These are phyloP conservation scores for Cercospora canescens DNA, from an alignment of 2,329 filamentous ascomycete species.

Conservation along the genomic window DNA sequence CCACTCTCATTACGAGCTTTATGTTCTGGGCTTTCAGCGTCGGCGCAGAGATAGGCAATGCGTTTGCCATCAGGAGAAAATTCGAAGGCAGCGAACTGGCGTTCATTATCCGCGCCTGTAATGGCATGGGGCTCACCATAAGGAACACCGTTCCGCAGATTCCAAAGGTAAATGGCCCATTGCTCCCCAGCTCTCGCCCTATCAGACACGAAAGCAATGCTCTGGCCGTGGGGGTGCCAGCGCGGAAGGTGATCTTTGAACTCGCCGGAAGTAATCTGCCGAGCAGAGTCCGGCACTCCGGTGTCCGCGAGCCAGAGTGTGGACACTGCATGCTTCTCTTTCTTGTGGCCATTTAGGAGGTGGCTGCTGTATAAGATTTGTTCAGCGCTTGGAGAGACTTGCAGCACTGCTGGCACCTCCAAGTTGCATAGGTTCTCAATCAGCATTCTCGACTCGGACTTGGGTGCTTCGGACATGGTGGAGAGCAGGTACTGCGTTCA, in stretches of 20 bases:
- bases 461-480: neutral
- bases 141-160: conserved; percentile 13
- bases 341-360: conserved; percentile 21
- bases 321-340: conserved; percentile 22
- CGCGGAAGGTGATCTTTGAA: conserved; percentile 29
- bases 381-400: conserved; percentile 27
- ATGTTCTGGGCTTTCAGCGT: conserved; percentile 36
- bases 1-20: conserved; percentile 36
- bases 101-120: conserved; percentile 31
- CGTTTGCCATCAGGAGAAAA: conserved; percentile 38
- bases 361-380: conserved; percentile 30
- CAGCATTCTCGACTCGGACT: neutral
- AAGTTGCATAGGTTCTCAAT: conserved; percentile 26
- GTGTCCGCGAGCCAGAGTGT: conserved; percentile 34
- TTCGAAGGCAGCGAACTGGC: conserved; percentile 29
- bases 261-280: conserved; percentile 30
- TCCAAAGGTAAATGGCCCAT: conserved; percentile 35
- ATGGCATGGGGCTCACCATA: conserved; percentile 31
- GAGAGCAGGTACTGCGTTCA: neutral
- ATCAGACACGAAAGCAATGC: conserved; percentile 39
- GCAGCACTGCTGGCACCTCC: conserved; percentile 27
- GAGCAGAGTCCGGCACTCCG: conserved; percentile 26
- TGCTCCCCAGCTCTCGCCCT: conserved; percentile 33
- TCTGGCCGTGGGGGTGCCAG: conserved; percentile 32
- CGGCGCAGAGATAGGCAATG: conserved; percentile 38